A percentile compares a stretch with the other conserved stretches of the same genome.
Conservation (phyloP, 495 filamentous ascomycete species). For the Hypoxylon rickii region DNA sequence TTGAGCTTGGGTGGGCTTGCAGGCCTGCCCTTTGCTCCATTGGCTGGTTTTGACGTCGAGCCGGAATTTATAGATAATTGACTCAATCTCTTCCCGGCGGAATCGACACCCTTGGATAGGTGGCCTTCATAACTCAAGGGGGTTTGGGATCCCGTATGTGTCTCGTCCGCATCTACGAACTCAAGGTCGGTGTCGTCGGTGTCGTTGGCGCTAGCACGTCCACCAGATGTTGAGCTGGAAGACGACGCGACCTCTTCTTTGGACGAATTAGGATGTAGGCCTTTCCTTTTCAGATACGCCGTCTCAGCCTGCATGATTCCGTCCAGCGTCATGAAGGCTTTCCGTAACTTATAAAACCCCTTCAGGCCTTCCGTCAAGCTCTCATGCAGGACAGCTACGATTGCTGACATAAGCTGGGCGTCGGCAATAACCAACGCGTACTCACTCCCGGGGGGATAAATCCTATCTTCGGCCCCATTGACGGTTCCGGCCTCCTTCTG, state of each 20-base stretch:
- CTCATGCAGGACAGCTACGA: constrained; percentile 88
- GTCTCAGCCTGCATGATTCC: constrained; percentile 61
- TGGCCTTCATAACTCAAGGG: constrained; percentile 30
- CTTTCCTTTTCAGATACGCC: constrained; percentile 45
- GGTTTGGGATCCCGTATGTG: constrained; percentile 36
- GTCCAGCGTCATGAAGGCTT: constrained; percentile 84
- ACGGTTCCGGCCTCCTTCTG: constrained; percentile 56
- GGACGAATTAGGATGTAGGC: constrained; percentile 13
- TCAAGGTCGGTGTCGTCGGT: constrained; percentile 34
- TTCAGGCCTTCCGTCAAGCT: constrained; percentile 89
- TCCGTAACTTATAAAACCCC: constrained; percentile 91
- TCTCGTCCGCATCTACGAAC: constrained; percentile 40
- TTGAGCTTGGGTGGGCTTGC: neutral
- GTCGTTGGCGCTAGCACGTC: constrained; percentile 16
- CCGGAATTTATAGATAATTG: constrained; percentile 26
- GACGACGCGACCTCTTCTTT: constrained; percentile 6
- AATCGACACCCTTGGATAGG: constrained; percentile 9
- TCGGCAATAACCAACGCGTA: constrained; percentile 76
- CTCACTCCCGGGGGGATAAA: constrained; percentile 84
- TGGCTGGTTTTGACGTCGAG: constrained; percentile 1
- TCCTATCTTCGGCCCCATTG: constrained; percentile 35
- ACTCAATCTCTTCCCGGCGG: constrained; percentile 22
- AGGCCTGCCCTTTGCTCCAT: neutral
- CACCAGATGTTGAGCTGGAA: constrained; percentile 17
- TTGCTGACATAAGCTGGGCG: constrained; percentile 85